A percentile compares a stretch with the other conserved stretches of the same genome.
Conservation (phyloP, 176 grass and related monocot species). For the Tuctoria greenei region DNA sequence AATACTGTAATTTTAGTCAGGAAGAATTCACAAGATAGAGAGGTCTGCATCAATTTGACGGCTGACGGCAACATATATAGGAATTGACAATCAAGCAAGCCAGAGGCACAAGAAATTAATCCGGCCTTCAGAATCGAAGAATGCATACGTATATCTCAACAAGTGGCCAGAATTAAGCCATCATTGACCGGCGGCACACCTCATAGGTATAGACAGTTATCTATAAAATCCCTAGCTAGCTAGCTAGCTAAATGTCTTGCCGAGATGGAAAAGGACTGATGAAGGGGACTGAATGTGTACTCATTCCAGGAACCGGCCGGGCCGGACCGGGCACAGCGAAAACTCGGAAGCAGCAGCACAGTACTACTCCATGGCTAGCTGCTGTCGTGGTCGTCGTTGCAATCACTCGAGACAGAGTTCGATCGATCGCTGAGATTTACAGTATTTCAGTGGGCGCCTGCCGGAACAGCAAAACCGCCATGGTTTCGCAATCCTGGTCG, state of each 20-base stretch:
- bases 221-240: no score
- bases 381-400: not conserved
- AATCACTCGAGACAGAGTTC: not conserved
- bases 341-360: no score
- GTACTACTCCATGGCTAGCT: no score
- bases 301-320: no score
- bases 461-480: not conserved
- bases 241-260: no score
- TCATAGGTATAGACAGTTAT: no score
- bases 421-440: not conserved
- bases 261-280: not conserved
- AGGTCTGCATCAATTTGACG: not conserved
- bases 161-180: not conserved
- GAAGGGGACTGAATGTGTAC: not conserved
- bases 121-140: not conserved
- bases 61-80: not conserved
- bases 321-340: no score
- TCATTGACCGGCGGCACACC: not conserved
- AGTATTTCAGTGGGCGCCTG: not conserved
- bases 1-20: no score
- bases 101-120: not conserved
- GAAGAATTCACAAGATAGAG: no score
- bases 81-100: not conserved
- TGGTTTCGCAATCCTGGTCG: no score
- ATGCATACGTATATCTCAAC: not conserved